Evolutionary conservation across 768 basidiomycete genomes (phyloP).

Genomic region (Naganishia vishniacii): DNA sequence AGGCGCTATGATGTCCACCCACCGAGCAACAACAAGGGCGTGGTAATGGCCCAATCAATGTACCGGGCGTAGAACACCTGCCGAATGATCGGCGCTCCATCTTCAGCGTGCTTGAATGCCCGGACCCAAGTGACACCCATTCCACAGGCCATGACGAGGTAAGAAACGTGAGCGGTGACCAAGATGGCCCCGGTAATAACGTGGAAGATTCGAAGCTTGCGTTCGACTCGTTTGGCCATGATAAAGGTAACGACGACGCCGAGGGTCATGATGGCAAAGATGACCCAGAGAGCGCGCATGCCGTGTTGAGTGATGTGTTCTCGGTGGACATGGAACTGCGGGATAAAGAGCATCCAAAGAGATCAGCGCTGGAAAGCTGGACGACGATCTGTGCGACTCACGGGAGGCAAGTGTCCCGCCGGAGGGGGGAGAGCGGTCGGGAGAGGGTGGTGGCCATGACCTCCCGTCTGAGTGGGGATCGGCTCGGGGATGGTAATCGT

Average conservation of each 20-base stretch:
- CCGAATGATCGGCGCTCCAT: slow-evolving; percentile 33
- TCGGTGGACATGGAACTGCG: slow-evolving; percentile 15
- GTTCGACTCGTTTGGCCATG: slow-evolving; percentile 41
- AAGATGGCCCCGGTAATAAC: slow-evolving; percentile 42
- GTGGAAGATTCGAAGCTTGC: slow-evolving; percentile 43
- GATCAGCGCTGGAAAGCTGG: background rate
- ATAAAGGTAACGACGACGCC: slow-evolving; percentile 33
- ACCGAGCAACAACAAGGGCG: slow-evolving; percentile 43
- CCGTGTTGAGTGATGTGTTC: slow-evolving; percentile 35
- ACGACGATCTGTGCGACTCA: background rate
- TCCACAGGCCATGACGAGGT: slow-evolving; percentile 45
- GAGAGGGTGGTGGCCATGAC: slow-evolving; percentile 14
- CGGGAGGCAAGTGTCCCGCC: slow-evolving; percentile 16
- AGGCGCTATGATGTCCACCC: background rate
- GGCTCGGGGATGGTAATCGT: slow-evolving; percentile 28
- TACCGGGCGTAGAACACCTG: slow-evolving; percentile 43
- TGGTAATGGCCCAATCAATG: slow-evolving; percentile 41
- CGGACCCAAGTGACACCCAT: slow-evolving; percentile 38
- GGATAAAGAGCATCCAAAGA: background rate
- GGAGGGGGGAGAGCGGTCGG: slow-evolving; percentile 4
- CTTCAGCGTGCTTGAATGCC: slow-evolving; percentile 32
- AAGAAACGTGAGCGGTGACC: slow-evolving; percentile 38
- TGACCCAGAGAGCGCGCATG: slow-evolving; percentile 39
- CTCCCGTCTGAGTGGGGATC: background rate
- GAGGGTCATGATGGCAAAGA: slow-evolving; percentile 38